Evolutionary conservation across 805 yeast genomes (phyloP), one percentile per base, ranked within the genome.

Genomic region (Candida montana): DNA sequence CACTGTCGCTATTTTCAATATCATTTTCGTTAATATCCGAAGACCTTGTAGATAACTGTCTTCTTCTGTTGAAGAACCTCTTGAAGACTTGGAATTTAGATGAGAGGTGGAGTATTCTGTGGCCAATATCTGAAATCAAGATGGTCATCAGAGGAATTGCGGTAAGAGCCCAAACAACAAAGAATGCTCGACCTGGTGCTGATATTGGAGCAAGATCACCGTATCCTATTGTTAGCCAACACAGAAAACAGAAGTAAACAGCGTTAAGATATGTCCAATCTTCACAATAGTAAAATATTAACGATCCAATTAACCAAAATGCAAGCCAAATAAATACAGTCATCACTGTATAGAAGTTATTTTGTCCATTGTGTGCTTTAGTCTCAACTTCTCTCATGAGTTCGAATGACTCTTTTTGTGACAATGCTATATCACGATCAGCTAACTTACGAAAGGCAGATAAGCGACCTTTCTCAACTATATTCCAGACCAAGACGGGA

Each of bases 111-210:
- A 55, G 73, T 65, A 79, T 50, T 15, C 75, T 65, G 55, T 85
- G 95, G 47, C 91, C 86, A 35, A 82, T 65, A 39, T 77, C 79
- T 1, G 90, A 80, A 31, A 87, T 77, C 42, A 87, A 68, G 15
- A 82, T 80, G 2, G 95, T 84, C 95, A 88, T 87, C 39, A 87
- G 67, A 2, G 96, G 96, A 18, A 89, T 81, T 0, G 96, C 95
- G 7, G 79, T 66, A 17, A 89, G 57, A 0, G 89, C 83, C 96
- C 96, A 89, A 9, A 78, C 62, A 7, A 85, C 77, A 52, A 88
- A 88, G 50, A 87, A 77, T 1, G 82, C 74, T 32, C 83, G 64
- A 1, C 95, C 95, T 6, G 83, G 81, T 1, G 79, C 62, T 0
- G 80, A 61, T 2, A 37, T 42, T 1, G 95, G 95, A 1, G 77